Evolutionary conservation across 2,329 filamentous ascomycete species (phyloP), one percentile per base, ranked within the genome.

Genomic region (Pezicula radicicola): DNA sequence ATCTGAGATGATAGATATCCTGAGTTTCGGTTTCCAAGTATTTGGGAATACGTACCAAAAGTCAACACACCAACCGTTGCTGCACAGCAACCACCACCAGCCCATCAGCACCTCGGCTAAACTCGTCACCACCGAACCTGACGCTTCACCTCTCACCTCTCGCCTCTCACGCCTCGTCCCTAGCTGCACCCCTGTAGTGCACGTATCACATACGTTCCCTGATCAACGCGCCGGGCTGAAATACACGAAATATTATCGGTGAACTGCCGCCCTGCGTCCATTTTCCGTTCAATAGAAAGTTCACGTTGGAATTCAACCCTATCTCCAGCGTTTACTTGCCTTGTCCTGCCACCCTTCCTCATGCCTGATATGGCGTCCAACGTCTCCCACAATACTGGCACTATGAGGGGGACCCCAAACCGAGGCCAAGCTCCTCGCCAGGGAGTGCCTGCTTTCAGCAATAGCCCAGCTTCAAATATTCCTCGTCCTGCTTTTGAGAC

Each of bases 401-500:
- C 86, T 53, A 77, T 86, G 71, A 80, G 87, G 75, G 84, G 85
- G 62, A 89, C 86, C 56, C 87, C 87, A 62, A 87, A 67, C 68
- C 79, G 82, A 57, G 74, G 72, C 59, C 75, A 87, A 71, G 71
- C 73, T 33, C 30, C 30, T 61, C 79, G 85, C 63, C 81, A 79
- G 60, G 73, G 72, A 61, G 73, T 82, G 55, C 80, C 81, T 19
- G 54, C 58, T 58, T 86, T 85, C 68, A 70, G 71, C 67, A 83
- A 78, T 70, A 87, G 82, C 69, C 84, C 81, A 53, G 72, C 72
- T 51, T 91, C 88, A 46, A 78, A 74, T 66, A 91, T 91, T 66
- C 88, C 87, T 62, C 81, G 89, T 63, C 88, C 88, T 43, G 83
- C 88, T 47, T 76, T 83, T 57, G 88, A 91, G 47, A 70, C 70